Percentiles rank a stretch among this genome's conserved stretches.
phyloP scores from a whole-genome alignment of 129 eudicot genomes.

The Daucus carota region DH1_v3.0 NC_030384.2:49811501-49812000 shows the following conservation, averaged over 20 bases:
- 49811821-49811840: neutral
- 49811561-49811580: neutral
- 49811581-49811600: neutral
- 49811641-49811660: neutral
- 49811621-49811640: neutral
- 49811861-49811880: neutral
- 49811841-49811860: neutral
- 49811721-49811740: neutral
- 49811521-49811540: neutral
- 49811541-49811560: neutral
- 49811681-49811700: neutral
- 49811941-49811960: constrained; percentile 7
- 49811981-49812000: constrained; percentile 83
- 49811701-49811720: neutral
- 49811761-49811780: neutral
- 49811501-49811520: neutral
- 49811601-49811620: neutral
- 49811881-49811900: neutral
- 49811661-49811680: neutral
- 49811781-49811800: neutral
- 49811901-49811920: neutral
- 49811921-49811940: neutral
- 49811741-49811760: neutral
- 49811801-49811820: neutral
- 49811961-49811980: constrained; percentile 39